Evolutionary conservation across 1,284 basidiomycete species (phyloP).

Genomic region (Sporisorium sorghi): DNA sequence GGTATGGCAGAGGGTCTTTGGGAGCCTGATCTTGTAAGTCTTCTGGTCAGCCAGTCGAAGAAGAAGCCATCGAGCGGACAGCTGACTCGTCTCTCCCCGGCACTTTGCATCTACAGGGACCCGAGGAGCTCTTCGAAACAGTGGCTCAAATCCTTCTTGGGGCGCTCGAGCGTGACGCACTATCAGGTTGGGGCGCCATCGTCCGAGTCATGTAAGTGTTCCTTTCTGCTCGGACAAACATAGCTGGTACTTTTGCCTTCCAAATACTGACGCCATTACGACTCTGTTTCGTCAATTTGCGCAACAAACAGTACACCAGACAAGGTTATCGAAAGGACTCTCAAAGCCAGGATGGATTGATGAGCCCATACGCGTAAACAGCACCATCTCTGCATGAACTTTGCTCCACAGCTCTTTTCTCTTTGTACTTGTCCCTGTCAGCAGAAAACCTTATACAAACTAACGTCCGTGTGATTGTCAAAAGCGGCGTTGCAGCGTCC

Average conservation of each 20-base stretch:
- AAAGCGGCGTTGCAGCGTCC: not conserved
- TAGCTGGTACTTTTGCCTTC: not conserved
- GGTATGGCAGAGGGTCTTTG: constrained; percentile 98
- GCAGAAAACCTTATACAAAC: constrained; percentile 14
- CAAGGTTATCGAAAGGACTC: constrained; percentile 66
- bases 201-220: constrained; percentile 91
- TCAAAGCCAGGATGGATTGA: constrained; percentile 77
- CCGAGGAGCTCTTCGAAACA: constrained; percentile 98
- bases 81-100: not conserved
- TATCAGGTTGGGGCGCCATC: constrained; percentile 94
- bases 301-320: constrained; percentile 60
- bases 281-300: not conserved
- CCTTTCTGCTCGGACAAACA: not conserved
- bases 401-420: not conserved
- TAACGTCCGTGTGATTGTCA: not conserved
- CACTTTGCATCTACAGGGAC: constrained; percentile 72
- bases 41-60: too few species aligned
- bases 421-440: constrained; percentile 38
- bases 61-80: not conserved
- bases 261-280: not conserved
- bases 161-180: constrained; percentile 94
- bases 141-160: constrained; percentile 96
- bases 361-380: constrained; percentile 70
- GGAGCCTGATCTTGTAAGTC: constrained; percentile 86
- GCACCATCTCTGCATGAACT: not conserved